Percentiles rank a stretch among this genome's conserved stretches.
These are phyloP conservation scores for Rhizopogon vesiculosus DNA, from an alignment of 768 basidiomycete species.

Conservation along the genomic window DNA sequence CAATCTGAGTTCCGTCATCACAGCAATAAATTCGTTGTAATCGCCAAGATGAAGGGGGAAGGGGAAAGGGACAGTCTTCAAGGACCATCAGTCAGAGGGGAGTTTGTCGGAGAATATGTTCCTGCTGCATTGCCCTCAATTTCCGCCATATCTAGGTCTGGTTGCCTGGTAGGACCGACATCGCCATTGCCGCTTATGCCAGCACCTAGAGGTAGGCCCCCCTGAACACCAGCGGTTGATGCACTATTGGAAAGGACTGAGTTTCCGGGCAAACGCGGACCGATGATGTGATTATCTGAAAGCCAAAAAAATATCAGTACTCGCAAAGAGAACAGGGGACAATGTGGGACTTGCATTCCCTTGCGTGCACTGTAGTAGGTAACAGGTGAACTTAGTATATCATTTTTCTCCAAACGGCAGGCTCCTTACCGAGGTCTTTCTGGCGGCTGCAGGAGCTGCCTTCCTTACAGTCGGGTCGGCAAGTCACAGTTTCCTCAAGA, in stretches of 20 bases:
- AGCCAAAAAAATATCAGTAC: conserved; percentile 3
- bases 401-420: not conserved
- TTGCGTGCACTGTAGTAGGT: conserved; percentile 53
- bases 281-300: conserved; percentile 37
- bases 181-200: not conserved
- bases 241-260: not conserved
- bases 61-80: not conserved
- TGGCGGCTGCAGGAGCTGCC: conserved; percentile 57
- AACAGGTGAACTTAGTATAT: conserved; percentile 2
- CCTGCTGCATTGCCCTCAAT: not conserved
- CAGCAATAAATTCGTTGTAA: not conserved
- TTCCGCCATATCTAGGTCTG: not conserved
- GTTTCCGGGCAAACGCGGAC: not conserved
- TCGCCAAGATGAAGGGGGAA: not conserved
- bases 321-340: conserved; percentile 3
- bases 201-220: not conserved
- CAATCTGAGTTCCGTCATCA: not conserved
- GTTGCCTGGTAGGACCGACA: not conserved
- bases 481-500: conserved; percentile 48
- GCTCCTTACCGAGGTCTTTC: conserved; percentile 56
- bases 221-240: not conserved
- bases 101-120: not conserved
- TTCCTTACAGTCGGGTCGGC: conserved; percentile 65
- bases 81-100: not conserved
- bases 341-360: conserved; percentile 55